phyloP scores from a whole-genome alignment of 257 asterid species.

The Oldenlandia corymbosa region DNA sequence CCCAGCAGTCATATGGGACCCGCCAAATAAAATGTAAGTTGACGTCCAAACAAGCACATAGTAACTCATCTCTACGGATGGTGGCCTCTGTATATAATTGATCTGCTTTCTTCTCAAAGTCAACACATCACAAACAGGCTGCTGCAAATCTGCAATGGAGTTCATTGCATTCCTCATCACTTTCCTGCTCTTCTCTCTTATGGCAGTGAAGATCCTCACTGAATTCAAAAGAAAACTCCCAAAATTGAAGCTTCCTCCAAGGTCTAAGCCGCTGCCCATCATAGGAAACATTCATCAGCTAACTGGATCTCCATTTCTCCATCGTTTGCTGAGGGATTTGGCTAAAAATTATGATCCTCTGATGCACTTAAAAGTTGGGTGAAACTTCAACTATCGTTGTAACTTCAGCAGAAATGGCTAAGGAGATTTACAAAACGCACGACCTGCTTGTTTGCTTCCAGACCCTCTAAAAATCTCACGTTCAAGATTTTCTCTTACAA shows the following conservation, averaged over 20 bases:
- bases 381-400: constrained; percentile 3
- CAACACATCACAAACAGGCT: not conserved
- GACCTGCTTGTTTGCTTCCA: not conserved
- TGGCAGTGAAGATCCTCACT: not conserved
- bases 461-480: not conserved
- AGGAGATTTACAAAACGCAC: constrained; percentile 10
- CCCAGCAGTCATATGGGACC: too few relatives aligned
- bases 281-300: constrained; percentile 6
- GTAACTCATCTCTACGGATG: too few relatives aligned
- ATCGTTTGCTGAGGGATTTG: not conserved
- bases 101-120: not conserved
- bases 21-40: too few relatives aligned
- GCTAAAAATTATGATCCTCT: not conserved
- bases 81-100: constrained; percentile 12
- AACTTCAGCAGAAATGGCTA: constrained; percentile 15
- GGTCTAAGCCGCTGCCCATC: not conserved
- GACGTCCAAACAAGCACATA: too few relatives aligned
- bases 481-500: not conserved
- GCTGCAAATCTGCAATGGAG: not conserved
- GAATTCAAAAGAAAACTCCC: not conserved
- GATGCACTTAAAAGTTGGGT: constrained; percentile 1
- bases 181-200: not conserved
- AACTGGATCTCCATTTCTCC: not conserved
- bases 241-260: not conserved
- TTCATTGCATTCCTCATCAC: not conserved